These are phyloP conservation scores for Penicillium oxalicum DNA, from an alignment of 2,329 filamentous ascomycete species.

Conservation along the genomic window DNA sequence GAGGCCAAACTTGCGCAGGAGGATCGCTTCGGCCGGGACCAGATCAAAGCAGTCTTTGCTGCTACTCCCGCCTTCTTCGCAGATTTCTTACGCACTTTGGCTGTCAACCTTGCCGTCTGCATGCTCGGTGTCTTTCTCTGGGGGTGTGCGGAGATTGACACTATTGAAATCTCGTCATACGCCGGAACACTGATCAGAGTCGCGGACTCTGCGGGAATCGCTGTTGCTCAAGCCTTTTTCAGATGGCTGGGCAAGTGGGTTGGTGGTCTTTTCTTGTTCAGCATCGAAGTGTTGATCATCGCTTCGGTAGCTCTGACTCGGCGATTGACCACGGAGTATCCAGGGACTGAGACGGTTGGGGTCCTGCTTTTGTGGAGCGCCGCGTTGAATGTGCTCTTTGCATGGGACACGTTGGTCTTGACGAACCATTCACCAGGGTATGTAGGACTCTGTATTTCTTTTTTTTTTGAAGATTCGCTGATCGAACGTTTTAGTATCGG, in stretches of 20 bases:
- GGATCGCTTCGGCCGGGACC: conserved; percentile 71
- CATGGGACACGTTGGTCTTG: conserved; percentile 76
- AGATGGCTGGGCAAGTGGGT: conserved; percentile 71
- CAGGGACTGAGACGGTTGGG: conserved; percentile 51
- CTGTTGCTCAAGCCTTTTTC: conserved; percentile 75
- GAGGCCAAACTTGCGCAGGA: conserved; percentile 77
- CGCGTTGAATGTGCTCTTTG: conserved; percentile 72
- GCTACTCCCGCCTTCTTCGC: conserved; percentile 87
- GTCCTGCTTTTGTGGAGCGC: conserved; percentile 73
- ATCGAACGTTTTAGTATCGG: too few species aligned
- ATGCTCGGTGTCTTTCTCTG: conserved; percentile 79
- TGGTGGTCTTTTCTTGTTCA: conserved; percentile 79
- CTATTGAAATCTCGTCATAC: conserved; percentile 54
- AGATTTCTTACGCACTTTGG: conserved; percentile 79
- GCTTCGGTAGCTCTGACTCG: conserved; percentile 73
- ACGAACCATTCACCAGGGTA: conserved; percentile 77
- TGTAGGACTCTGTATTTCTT: conserved; percentile 13
- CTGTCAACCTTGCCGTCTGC: conserved; percentile 63
- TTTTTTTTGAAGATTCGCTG: too few species aligned
- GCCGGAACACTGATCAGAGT: conserved; percentile 82
- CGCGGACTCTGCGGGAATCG: conserved; percentile 74
- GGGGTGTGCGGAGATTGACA: conserved; percentile 45
- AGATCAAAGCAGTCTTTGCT: conserved; percentile 69
- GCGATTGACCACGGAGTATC: conserved; percentile 58
- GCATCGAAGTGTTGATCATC: conserved; percentile 72